Evolutionary conservation across 2,329 filamentous ascomycete species (phyloP).

Genomic region (Verticillium tricorpus): DNA sequence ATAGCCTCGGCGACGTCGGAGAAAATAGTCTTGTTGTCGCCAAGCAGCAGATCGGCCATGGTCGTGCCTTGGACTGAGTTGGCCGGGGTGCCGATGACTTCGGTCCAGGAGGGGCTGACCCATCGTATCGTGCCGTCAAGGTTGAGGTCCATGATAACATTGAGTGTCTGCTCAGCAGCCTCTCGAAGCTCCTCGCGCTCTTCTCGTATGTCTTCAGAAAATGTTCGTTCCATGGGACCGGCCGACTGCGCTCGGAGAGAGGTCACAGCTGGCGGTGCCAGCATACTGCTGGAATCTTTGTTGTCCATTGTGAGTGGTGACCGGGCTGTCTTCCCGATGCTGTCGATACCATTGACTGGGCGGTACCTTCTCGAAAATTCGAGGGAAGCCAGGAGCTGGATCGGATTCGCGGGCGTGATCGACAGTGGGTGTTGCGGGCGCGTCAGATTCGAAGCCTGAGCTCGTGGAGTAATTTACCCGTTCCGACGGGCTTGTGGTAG

Average conservation of each 20-base stretch:
- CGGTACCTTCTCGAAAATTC: conserved; percentile 6
- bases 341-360: conserved; percentile 26
- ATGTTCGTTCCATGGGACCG: conserved; percentile 56
- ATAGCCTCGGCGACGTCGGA: conserved; percentile 80
- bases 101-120: conserved; percentile 94
- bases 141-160: conserved; percentile 91
- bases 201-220: conserved; percentile 87
- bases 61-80: conserved; percentile 69
- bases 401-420: background rate
- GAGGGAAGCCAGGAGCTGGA: background rate
- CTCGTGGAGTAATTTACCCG: conserved; percentile 4
- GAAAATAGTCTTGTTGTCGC: conserved; percentile 76
- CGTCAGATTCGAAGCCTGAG: background rate
- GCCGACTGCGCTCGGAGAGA: conserved; percentile 46
- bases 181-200: conserved; percentile 92
- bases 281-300: conserved; percentile 28
- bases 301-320: conserved; percentile 37
- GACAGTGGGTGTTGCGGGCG: background rate
- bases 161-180: conserved; percentile 92
- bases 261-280: conserved; percentile 50
- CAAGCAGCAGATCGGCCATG: conserved; percentile 75
- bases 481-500: conserved; percentile 1
- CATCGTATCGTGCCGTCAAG: conserved; percentile 88
- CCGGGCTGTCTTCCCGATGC: conserved; percentile 21
- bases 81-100: conserved; percentile 78